A percentile compares a stretch with the other conserved stretches of the same genome.
Conservation (phyloP, 2,329 filamentous ascomycete species). For the Penicillium sp. region DNA sequence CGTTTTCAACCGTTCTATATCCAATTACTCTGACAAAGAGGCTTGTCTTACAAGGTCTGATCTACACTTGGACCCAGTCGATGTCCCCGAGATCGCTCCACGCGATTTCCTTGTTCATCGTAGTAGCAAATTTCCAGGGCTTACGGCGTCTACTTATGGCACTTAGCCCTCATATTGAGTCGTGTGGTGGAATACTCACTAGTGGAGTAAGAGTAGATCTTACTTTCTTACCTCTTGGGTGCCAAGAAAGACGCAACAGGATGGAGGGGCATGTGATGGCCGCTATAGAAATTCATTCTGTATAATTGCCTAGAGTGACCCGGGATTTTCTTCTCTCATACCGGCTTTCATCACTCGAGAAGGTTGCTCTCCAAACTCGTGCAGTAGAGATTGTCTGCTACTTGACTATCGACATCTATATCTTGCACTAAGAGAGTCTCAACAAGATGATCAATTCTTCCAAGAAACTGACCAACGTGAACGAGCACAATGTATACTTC, state of each 20-base stretch:
- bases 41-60: not conserved
- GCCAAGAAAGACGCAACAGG: constrained; percentile 17
- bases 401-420: not conserved
- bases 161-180: not conserved
- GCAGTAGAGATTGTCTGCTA: not conserved
- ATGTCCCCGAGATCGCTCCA: constrained; percentile 6
- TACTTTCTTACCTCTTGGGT: constrained; percentile 7
- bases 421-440: not conserved
- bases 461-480: constrained; percentile 28
- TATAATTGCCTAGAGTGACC: constrained; percentile 11
- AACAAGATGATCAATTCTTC: not conserved
- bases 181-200: not conserved
- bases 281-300: constrained; percentile 1
- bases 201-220: constrained; percentile 7
- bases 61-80: not conserved
- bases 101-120: constrained; percentile 6
- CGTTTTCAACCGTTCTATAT: constrained; percentile 13
- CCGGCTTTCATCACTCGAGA: not conserved
- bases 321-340: not conserved
- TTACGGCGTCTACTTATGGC: constrained; percentile 3
- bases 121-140: constrained; percentile 3
- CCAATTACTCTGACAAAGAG: not conserved
- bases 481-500: constrained; percentile 56
- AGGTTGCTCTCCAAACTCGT: not conserved
- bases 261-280: constrained; percentile 1